These are phyloP conservation scores for Phytophthora macrochlamydospora DNA, from an alignment of 352 stramenopile genomes.

Conservation along the genomic window DNA sequence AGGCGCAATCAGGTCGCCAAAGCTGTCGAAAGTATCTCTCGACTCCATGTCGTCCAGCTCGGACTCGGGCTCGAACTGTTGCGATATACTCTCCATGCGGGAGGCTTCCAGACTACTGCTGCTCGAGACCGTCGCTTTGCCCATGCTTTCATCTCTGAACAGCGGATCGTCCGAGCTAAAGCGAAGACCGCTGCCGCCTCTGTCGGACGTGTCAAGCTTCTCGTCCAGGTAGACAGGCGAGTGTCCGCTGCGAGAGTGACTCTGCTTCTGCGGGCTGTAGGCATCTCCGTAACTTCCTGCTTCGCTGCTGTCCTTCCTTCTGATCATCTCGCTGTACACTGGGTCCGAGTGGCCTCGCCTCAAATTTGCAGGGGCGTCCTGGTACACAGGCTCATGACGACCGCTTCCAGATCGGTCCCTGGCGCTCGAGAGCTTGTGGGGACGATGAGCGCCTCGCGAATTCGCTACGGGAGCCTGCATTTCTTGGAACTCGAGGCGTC, in stretches of 20 bases:
- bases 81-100: conserved; percentile 8
- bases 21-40: conserved; percentile 40
- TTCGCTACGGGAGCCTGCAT: conserved; percentile 4
- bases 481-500: conserved; percentile 14
- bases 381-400: conserved; percentile 13
- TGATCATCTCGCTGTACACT: conserved; percentile 1
- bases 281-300: conserved; percentile 9
- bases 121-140: conserved; percentile 39
- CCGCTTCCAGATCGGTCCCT: conserved; percentile 20
- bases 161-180: conserved; percentile 23
- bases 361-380: conserved; percentile 10
- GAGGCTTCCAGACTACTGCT: conserved; percentile 34
- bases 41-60: conserved; percentile 25
- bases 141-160: conserved; percentile 39
- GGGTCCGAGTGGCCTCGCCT: conserved; percentile 24
- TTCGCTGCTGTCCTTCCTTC: conserved; percentile 7
- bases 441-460: conserved; percentile 3
- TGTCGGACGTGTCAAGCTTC: conserved; percentile 24
- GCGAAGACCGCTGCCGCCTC: conserved; percentile 14
- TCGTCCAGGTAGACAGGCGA: conserved; percentile 9
- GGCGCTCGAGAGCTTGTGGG: conserved; percentile 14
- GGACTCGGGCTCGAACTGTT: conserved; percentile 16
- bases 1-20: conserved; percentile 35
- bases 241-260: conserved; percentile 2
- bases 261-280: conserved; percentile 5